Evolutionary conservation across 2,329 filamentous ascomycete species (phyloP).

Genomic region (Sarocladium oryzae): DNA sequence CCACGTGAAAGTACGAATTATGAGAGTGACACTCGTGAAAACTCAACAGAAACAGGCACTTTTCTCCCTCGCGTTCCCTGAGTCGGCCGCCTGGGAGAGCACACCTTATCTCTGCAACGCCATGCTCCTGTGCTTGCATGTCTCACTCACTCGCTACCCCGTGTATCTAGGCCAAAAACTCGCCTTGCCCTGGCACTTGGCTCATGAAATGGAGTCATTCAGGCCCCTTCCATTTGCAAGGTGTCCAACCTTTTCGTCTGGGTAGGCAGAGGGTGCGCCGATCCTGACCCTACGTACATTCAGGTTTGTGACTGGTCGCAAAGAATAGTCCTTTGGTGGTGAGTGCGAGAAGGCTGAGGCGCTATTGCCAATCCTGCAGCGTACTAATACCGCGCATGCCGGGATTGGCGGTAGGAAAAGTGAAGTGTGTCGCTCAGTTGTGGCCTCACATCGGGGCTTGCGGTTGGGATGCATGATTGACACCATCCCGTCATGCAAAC

Average conservation of each 20-base stretch:
- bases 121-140: slow-evolving; percentile 1
- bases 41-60: neutral
- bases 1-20: slow-evolving; percentile 6
- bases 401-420: neutral
- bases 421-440: neutral
- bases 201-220: too few relatives aligned
- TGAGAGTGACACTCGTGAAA: neutral
- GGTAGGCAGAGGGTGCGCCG: neutral
- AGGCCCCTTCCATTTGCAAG: too few relatives aligned
- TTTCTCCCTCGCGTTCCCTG: neutral
- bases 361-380: neutral
- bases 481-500: slow-evolving; percentile 2
- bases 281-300: slow-evolving; percentile 4
- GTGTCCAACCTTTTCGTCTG: too few relatives aligned
- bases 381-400: neutral
- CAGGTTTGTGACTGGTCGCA: neutral
- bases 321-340: neutral
- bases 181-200: too few relatives aligned
- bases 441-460: slow-evolving; percentile 1
- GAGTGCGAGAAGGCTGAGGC: slow-evolving; percentile 4
- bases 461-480: neutral
- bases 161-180: too few relatives aligned
- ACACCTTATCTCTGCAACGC: neutral
- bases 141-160: slow-evolving; percentile 5
- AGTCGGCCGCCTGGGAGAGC: neutral